phyloP scores from a whole-genome alignment of 345 rosid species.

The Ceriops decandra region DNA sequence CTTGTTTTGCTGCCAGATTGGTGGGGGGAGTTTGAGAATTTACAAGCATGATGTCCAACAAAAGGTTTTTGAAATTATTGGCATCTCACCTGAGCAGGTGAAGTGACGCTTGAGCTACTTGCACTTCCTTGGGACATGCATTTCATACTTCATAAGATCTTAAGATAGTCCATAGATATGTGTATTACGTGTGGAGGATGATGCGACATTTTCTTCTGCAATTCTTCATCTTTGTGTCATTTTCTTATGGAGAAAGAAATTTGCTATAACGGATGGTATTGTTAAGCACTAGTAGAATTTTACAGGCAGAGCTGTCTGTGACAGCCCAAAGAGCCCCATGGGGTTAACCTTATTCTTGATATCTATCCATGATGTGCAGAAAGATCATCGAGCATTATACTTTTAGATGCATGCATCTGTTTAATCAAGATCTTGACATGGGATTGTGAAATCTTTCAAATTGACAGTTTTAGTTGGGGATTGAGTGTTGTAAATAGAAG shows the following conservation, averaged over 20 bases:
- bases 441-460: too few relatives aligned
- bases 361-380: background rate
- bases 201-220: background rate
- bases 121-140: background rate
- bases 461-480: too few relatives aligned
- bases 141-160: background rate
- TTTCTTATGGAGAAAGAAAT: background rate
- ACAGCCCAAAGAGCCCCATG: too few relatives aligned
- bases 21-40: slow-evolving; percentile 98
- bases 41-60: slow-evolving; percentile 82
- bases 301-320: too few relatives aligned
- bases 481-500: too few relatives aligned
- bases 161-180: background rate
- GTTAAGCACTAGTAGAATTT: too few relatives aligned
- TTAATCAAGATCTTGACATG: too few relatives aligned
- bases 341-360: too few relatives aligned
- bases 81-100: slow-evolving; percentile 76
- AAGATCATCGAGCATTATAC: background rate
- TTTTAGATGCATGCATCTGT: too few relatives aligned
- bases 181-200: background rate
- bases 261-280: too few relatives aligned
- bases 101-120: slow-evolving; percentile 10
- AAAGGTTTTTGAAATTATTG: slow-evolving; percentile 78
- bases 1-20: slow-evolving; percentile 56
- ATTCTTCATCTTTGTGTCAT: background rate